These are phyloP conservation scores for Chytriomyces sp. DNA, from an alignment of 192 early-diverging fungal species.

Conservation along the genomic window DNA sequence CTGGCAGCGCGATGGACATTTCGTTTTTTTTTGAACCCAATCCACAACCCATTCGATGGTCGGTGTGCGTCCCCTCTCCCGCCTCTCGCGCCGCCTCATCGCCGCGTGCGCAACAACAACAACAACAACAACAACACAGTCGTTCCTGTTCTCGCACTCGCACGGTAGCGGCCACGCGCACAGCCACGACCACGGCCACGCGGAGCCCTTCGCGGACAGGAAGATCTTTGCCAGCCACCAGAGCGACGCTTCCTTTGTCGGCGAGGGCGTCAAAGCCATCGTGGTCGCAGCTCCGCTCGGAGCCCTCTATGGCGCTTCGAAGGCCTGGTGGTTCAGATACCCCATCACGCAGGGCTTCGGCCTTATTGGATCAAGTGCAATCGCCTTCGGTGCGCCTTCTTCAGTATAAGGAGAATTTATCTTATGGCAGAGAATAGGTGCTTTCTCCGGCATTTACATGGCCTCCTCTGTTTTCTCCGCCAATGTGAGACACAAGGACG, in stretches of 20 bases:
- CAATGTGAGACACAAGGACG: slow-evolving; percentile 27
- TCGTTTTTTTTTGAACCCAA: too few relatives aligned
- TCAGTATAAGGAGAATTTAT: neutral
- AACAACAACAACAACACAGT: neutral
- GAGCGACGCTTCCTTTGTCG: slow-evolving; percentile 10
- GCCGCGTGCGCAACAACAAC: too few relatives aligned
- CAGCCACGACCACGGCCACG: neutral
- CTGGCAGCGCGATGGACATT: neutral
- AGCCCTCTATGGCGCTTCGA: slow-evolving; percentile 9
- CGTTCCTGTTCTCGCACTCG: slow-evolving; percentile 21
- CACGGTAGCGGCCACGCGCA: neutral
- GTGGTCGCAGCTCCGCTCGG: slow-evolving; percentile 20
- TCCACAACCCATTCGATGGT: too few relatives aligned
- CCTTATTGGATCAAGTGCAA: neutral
- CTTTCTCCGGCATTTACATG: slow-evolving; percentile 9
- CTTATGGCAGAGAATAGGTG: neutral
- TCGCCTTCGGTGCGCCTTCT: slow-evolving; percentile 8
- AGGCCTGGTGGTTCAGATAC: slow-evolving; percentile 27
- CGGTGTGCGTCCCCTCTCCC: too few relatives aligned
- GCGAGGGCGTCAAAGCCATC: slow-evolving; percentile 6
- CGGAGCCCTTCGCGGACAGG: neutral
- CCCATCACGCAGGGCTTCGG: slow-evolving; percentile 6
- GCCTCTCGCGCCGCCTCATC: too few relatives aligned
- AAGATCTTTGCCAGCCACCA: neutral
- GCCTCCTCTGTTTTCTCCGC: slow-evolving; percentile 10